Base-by-base conservation (phyloP, 805 yeast species). In the Saccharomycopsis oosterbeekiorum region DNA sequence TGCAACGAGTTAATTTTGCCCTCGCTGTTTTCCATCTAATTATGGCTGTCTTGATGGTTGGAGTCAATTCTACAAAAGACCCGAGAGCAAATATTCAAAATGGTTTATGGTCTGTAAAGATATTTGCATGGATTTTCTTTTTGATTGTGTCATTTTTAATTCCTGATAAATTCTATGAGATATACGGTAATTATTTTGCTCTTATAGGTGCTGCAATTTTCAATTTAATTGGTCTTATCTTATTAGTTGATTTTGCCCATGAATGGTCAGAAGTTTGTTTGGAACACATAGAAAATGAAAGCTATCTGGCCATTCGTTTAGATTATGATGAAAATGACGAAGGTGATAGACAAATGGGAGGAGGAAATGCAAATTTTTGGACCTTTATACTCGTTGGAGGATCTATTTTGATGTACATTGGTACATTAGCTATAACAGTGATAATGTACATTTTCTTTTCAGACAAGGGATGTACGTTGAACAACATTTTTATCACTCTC, bases 261-360 rank as follows among this genome's bases (percentile, higher is more conserved):
- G 93, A 93, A 67, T 94, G 97, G 97, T 97, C 98, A 0, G 99
- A 94, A 68, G 88, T 88, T 8, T 94, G 99, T 72, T 80, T 94
- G 59, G 91, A 86, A 66, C 88, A 90, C 68, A 89, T 94, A 51
- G 98, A 94, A 70, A 84, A 85, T 68, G 93, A 88, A 62, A 88
- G 84, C 55, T 84, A 82, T 60, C 69, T 73, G 14, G 67, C 73
- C 58, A 73, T 78, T 61, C 55, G 37, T n/a, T 39, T 61, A 4
- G 59, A 40, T 21, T 26, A 43, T 19, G 62, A 59, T 36, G 65
- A 57, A 10, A 84, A 78, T 62, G 84, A 80, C 56, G 83, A 77
- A 55, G 51, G 11, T 4, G 14, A 12, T 17, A 42, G 56, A 8
- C 63, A 72, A 9, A 11, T 36, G 14, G 53, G 57, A n/a, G 19